These are phyloP conservation scores for Pythium periplocum DNA, from an alignment of 352 stramenopile species.

Conservation along the genomic window DNA sequence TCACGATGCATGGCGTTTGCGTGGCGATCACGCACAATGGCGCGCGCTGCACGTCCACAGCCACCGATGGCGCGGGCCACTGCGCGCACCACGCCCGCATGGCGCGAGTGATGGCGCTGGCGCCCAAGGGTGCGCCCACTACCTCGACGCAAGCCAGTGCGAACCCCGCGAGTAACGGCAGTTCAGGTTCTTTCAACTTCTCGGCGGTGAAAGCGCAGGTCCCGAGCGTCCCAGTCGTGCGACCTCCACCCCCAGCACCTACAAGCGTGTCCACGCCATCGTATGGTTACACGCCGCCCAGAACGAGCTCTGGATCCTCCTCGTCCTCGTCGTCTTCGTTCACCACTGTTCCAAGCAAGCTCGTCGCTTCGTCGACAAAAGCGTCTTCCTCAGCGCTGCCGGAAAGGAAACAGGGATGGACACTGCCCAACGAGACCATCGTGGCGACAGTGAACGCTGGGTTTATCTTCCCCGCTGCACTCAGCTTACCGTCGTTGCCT, in stretches of 20 bases:
- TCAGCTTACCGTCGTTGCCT: slow-evolving; percentile 41
- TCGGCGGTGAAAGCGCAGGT: background rate
- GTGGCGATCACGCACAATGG: slow-evolving; percentile 62
- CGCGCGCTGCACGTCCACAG: slow-evolving; percentile 46
- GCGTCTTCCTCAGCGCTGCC: slow-evolving; percentile 3
- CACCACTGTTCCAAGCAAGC: background rate
- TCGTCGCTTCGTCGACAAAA: background rate
- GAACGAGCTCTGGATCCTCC: background rate
- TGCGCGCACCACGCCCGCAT: slow-evolving; percentile 80
- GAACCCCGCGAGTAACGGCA: background rate
- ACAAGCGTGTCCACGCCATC: too few relatives aligned
- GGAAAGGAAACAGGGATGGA: slow-evolving; percentile 7
- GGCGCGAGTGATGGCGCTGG: slow-evolving; percentile 72
- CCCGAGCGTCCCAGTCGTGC: too few relatives aligned
- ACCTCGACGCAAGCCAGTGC: slow-evolving; percentile 3
- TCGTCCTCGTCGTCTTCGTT: background rate
- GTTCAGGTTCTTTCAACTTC: background rate
- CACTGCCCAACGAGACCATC: slow-evolving; percentile 40
- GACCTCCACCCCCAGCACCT: too few relatives aligned
- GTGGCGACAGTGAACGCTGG: slow-evolving; percentile 32
- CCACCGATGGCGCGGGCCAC: slow-evolving; percentile 31
- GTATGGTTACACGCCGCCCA: too few relatives aligned
- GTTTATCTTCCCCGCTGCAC: slow-evolving; percentile 48
- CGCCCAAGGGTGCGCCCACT: slow-evolving; percentile 38
- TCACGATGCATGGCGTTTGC: slow-evolving; percentile 42